A percentile compares a stretch with the other conserved stretches of the same genome.
Evolutionary conservation across 805 yeast genomes (phyloP).

Genomic region (Nakazawaea sp.): DNA sequence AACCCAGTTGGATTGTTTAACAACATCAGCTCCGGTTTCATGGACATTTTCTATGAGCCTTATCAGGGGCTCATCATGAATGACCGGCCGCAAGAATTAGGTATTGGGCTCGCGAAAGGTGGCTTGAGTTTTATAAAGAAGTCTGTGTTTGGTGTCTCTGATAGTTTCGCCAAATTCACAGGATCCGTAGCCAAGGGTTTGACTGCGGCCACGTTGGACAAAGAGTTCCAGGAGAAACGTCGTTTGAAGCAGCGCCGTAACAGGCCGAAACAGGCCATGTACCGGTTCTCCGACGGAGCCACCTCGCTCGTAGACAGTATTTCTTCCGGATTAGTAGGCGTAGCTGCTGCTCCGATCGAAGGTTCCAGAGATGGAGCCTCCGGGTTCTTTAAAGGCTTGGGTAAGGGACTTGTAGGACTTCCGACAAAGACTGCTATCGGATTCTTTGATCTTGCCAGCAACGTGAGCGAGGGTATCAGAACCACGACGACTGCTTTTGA

Average conservation of each 20-base stretch:
- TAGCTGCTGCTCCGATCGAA: constrained; percentile 84
- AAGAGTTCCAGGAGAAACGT: constrained; percentile 78
- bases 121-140: constrained; percentile 90
- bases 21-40: constrained; percentile 87
- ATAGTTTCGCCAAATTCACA: constrained; percentile 86
- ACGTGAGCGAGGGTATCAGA: constrained; percentile 88
- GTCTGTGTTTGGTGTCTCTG: constrained; percentile 91
- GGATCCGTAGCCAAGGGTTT: constrained; percentile 94
- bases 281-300: constrained; percentile 82
- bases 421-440: constrained; percentile 98
- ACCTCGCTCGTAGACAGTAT: constrained; percentile 81
- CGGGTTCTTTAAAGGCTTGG: constrained; percentile 91
- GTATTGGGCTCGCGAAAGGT: constrained; percentile 94
- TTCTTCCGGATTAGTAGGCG: constrained; percentile 81
- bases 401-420: constrained; percentile 89
- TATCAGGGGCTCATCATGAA: constrained; percentile 92
- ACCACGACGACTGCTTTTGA: constrained; percentile 90
- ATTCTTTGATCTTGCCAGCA: constrained; percentile 83
- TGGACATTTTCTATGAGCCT: constrained; percentile 96
- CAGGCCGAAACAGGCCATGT: constrained; percentile 76
- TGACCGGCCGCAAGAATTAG: constrained; percentile 93
- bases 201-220: constrained; percentile 84
- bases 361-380: constrained; percentile 89
- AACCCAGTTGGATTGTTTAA: constrained; percentile 97
- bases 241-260: constrained; percentile 72